Evolutionary conservation across 192 early-diverging fungal species (phyloP), one percentile per base, ranked within the genome.

Genomic region (Allomyces javanicus): DNA sequence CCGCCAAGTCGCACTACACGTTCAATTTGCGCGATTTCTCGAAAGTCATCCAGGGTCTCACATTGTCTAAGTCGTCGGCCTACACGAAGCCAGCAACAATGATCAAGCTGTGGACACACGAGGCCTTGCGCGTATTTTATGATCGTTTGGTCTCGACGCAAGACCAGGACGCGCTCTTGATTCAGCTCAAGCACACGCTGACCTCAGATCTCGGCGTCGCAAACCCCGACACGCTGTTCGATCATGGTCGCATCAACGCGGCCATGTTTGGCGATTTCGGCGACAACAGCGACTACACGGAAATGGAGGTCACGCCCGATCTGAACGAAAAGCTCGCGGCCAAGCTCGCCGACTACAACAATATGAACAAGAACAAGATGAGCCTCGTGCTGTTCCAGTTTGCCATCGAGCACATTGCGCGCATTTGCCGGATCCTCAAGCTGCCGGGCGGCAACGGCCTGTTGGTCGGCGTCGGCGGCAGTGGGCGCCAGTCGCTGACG

Each of bases 11-110:
- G 1, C 97, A 99, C 75, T 99, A 98, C 68, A 90, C 98, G 67
- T 99, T 97, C 76, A 93, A 90, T 69, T 94, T 96, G 66, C 90
- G 97, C 78, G 97, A 99, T 81, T 81, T 99, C 71, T 97, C 96
- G 1, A 86, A 96, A 25, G 98, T 95, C 95, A 84, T 93, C 66
- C 87, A 94, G 63, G 97, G 96, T 73, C 94, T 99, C 40, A 94
- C 85, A 73, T 92, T 95, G 70, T 91, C 91, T 5, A 86, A 86
- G 61, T 82, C 89, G 11, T 73, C 88, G 62, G 96, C 98, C 66
- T 67, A 79, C 3, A 74, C 89, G 44, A 74, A 75, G 55, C 77
- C 89, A 4, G 90, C 94, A 71, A 89, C 87, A 4, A 74, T 99
- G 21, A 86, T 99, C 50, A 82, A 94, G 62, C 84, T 98, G 63